Conservation (phyloP, 495 filamentous ascomycete species). For the Diplogelasinospora grovesii region DNA sequence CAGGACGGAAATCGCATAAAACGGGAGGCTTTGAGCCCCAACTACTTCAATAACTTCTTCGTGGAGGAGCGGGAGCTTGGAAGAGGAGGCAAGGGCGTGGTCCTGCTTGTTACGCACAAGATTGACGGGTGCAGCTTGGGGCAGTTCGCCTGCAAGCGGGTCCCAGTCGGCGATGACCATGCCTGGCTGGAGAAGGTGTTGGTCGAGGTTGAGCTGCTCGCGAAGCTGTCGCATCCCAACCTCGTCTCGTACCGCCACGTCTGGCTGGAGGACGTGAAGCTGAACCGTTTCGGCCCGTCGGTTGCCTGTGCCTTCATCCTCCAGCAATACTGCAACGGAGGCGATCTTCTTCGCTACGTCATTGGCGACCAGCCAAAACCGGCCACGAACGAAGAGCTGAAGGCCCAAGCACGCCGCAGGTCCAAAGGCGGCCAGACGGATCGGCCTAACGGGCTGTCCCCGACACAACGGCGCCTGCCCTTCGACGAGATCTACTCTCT, state of each 20-base stretch:
- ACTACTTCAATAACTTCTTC: conserved; percentile 90
- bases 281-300: conserved; percentile 79
- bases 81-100: conserved; percentile 88
- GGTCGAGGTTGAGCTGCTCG: conserved; percentile 84
- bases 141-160: conserved; percentile 92
- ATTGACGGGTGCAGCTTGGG: conserved; percentile 80
- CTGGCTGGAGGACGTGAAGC: conserved; percentile 86
- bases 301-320: conserved; percentile 95
- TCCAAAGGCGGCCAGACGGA: conserved; percentile 56
- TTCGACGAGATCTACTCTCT: conserved; percentile 95
- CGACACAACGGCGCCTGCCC: conserved; percentile 54
- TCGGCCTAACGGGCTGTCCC: conserved; percentile 33
- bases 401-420: conserved; percentile 73
- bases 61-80: conserved; percentile 80
- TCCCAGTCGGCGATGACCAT: conserved; percentile 92
- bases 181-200: conserved; percentile 92
- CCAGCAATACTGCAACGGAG: conserved; percentile 93
- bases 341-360: conserved; percentile 85
- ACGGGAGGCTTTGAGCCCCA: conserved; percentile 75
- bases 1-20: conserved; percentile 61
- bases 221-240: conserved; percentile 86
- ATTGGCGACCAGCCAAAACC: conserved; percentile 55
- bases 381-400: conserved; percentile 71
- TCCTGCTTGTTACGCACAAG: conserved; percentile 82
- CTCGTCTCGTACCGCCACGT: conserved; percentile 96